Evolutionary conservation across 73 alveolate species (phyloP).

Genomic region (Paramecium tetraurelia): DNA sequence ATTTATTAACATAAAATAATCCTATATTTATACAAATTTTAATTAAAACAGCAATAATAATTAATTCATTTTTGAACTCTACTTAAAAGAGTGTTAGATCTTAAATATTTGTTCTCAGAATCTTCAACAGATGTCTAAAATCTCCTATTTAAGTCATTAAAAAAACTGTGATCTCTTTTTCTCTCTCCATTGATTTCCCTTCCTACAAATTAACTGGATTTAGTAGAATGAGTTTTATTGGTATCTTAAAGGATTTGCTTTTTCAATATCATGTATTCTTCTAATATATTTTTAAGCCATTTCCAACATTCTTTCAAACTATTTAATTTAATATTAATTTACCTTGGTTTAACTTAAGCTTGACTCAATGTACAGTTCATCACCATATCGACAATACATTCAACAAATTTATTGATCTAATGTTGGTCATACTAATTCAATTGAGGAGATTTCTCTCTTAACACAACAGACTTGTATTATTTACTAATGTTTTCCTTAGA

Average conservation of each 20-base stretch:
- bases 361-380: background rate
- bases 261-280: conserved; percentile 24
- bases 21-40: background rate
- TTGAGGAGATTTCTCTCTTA: conserved; percentile 12
- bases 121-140: conserved; percentile 41
- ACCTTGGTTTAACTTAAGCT: background rate
- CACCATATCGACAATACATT: conserved; percentile 41
- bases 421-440: background rate
- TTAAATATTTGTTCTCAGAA: conserved; percentile 13
- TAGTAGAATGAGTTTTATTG: background rate
- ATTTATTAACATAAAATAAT: background rate
- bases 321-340: background rate
- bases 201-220: conserved; percentile 16
- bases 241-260: background rate
- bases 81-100: conserved; percentile 37
- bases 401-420: background rate
- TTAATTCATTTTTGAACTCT: background rate
- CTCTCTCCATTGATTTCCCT: background rate
- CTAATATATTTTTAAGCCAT: conserved; percentile 29
- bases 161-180: conserved; percentile 37
- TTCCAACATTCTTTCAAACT: conserved; percentile 49
- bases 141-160: conserved; percentile 42
- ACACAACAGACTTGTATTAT: conserved; percentile 22
- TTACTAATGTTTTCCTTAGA: conserved; percentile 16
- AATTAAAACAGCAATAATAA: background rate